Conservation (phyloP, 2,329 filamentous ascomycete species). For the Alternaria alternata region DNA sequence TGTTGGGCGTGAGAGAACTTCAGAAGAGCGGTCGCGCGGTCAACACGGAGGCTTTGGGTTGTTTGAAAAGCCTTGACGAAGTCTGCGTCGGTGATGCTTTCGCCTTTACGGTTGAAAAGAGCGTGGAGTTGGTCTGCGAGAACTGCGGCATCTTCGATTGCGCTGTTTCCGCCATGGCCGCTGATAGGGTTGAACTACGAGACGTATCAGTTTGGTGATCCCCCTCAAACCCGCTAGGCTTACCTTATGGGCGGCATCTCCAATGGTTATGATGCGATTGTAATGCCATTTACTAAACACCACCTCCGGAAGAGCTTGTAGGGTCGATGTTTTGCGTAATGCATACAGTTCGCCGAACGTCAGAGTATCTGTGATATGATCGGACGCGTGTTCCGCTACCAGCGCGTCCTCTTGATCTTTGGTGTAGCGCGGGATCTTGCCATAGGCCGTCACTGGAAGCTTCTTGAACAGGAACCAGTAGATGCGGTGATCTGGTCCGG, state of each 20-base stretch:
- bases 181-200: too few relatives aligned
- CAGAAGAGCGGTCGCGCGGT: too few relatives aligned
- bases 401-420: neutral
- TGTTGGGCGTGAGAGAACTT: too few relatives aligned
- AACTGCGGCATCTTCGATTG: too few relatives aligned
- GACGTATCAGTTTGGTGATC: neutral
- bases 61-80: too few relatives aligned
- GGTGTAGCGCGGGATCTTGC: neutral
- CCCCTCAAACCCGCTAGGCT: neutral
- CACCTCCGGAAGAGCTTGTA: neutral
- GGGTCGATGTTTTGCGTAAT: neutral
- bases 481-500: neutral
- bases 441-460: neutral
- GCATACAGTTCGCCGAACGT: neutral
- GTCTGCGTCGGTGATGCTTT: too few relatives aligned
- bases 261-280: neutral
- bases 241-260: neutral
- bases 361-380: neutral
- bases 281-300: neutral
- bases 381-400: neutral
- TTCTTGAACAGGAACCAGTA: neutral
- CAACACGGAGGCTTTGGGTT: too few relatives aligned
- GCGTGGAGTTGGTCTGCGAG: too few relatives aligned
- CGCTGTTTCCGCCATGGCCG: too few relatives aligned
- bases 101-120: too few relatives aligned